Evolutionary conservation across 306 rosid genomes (phyloP).

Genomic region (Medicago truncatula): DNA sequence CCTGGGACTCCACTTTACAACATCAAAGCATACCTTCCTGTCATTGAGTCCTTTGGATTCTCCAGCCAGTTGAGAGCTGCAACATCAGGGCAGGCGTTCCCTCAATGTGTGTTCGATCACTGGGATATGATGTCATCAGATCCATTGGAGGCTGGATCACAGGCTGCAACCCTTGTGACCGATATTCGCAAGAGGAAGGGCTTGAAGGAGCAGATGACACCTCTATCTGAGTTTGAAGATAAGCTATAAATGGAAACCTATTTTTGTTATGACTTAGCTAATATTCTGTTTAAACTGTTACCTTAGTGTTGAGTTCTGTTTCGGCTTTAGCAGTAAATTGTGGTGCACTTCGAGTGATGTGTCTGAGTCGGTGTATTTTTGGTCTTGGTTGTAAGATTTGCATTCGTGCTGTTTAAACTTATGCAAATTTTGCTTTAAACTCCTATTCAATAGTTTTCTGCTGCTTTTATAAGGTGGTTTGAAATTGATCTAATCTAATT

Average conservation of each 20-base stretch:
- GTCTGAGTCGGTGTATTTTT: conserved; percentile 24
- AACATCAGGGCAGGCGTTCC: conserved; percentile 97
- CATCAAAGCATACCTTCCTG: conserved; percentile 83
- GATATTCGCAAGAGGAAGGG: conserved; percentile 97
- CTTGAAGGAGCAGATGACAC: conserved; percentile 88
- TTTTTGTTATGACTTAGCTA: background rate
- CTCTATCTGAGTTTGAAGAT: conserved; percentile 83
- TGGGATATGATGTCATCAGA: conserved; percentile 94
- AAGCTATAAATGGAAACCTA: conserved; percentile 52
- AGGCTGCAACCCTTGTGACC: conserved; percentile 59
- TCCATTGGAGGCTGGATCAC: conserved; percentile 79
- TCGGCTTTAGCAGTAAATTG: conserved; percentile 1
- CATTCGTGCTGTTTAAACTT: conserved; percentile 12
- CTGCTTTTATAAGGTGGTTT: background rate
- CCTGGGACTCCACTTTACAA: conserved; percentile 84
- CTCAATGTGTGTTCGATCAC: conserved; percentile 89
- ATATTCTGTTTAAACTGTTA: background rate
- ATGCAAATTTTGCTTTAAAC: background rate
- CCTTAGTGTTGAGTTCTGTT: conserved; percentile 1
- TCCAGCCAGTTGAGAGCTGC: conserved; percentile 75
- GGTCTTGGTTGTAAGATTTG: background rate
- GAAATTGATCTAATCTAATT: background rate
- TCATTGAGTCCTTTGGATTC: conserved; percentile 78
- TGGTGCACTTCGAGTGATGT: background rate
- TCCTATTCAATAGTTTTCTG: background rate